phyloP scores from a whole-genome alignment of 2,329 filamentous ascomycete genomes.

The Teratosphaeria viscida region DNA sequence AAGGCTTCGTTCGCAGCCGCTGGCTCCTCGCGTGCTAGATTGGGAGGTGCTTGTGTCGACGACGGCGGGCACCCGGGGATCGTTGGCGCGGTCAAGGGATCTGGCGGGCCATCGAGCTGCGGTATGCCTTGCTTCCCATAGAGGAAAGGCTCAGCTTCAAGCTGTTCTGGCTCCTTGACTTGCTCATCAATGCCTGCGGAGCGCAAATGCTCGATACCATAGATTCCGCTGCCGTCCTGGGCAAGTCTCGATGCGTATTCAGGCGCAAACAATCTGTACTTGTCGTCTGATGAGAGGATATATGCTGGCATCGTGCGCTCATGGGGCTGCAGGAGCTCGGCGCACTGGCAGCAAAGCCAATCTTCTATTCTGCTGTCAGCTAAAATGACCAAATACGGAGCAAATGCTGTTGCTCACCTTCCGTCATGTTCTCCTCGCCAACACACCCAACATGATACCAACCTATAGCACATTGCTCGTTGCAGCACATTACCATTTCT shows the following conservation, averaged over 20 bases:
- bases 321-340: not conserved
- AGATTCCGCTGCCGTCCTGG: not conserved
- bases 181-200: not conserved
- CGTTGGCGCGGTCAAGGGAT: not conserved
- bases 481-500: not conserved
- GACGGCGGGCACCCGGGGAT: not conserved
- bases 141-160: not conserved
- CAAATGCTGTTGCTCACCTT: not conserved
- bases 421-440: not conserved
- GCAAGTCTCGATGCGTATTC: not conserved
- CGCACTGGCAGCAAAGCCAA: not conserved
- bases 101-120: not conserved
- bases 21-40: not conserved
- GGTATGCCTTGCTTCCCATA: not conserved
- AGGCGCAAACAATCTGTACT: not conserved
- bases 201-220: not conserved
- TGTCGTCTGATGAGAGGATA: not conserved
- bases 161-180: not conserved
- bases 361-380: not conserved
- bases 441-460: slow-evolving; percentile 1
- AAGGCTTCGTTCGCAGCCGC: not conserved
- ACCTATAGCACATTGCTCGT: not conserved
- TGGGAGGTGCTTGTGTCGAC: not conserved
- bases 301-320: not conserved
- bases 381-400: not conserved